phyloP scores from a whole-genome alignment of 2,329 filamentous ascomycete species.

The Botrytis byssoidea region DNA sequence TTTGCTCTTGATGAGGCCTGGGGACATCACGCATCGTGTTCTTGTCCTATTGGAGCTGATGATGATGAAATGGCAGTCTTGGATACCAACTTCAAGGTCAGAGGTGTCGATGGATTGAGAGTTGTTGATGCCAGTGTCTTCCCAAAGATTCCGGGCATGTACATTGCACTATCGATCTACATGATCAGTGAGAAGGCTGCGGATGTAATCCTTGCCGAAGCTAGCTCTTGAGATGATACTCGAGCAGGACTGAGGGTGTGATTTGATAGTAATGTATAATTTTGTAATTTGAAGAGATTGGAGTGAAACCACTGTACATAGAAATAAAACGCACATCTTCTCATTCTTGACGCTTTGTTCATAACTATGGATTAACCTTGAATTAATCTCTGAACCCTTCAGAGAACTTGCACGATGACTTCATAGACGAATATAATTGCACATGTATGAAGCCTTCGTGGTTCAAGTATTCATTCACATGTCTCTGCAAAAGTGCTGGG shows the following conservation, averaged over 20 bases:
- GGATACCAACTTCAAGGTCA: constrained; percentile 41
- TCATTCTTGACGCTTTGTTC: neutral
- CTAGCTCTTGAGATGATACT: neutral
- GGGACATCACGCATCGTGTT: constrained; percentile 57
- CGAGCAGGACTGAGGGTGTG: neutral
- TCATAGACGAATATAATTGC: neutral
- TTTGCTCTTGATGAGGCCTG: constrained; percentile 51
- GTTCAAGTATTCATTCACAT: neutral
- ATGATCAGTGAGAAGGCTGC: constrained; percentile 59
- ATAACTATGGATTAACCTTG: neutral
- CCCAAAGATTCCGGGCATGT: constrained; percentile 51
- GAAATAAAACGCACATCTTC: neutral
- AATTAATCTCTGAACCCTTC: neutral
- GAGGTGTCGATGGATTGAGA: constrained; percentile 42
- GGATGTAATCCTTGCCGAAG: constrained; percentile 21
- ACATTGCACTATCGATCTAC: constrained; percentile 51
- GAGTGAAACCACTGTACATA: neutral
- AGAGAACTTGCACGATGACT: neutral
- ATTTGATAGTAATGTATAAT: neutral
- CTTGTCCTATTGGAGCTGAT: constrained; percentile 51
- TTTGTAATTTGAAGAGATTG: neutral
- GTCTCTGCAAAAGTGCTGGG: neutral
- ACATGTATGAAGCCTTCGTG: neutral
- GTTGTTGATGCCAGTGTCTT: constrained; percentile 62
- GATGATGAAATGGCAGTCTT: constrained; percentile 48